phyloP scores from a whole-genome alignment of 2,329 filamentous ascomycete species.

The Parastagonospora avenae region DNA sequence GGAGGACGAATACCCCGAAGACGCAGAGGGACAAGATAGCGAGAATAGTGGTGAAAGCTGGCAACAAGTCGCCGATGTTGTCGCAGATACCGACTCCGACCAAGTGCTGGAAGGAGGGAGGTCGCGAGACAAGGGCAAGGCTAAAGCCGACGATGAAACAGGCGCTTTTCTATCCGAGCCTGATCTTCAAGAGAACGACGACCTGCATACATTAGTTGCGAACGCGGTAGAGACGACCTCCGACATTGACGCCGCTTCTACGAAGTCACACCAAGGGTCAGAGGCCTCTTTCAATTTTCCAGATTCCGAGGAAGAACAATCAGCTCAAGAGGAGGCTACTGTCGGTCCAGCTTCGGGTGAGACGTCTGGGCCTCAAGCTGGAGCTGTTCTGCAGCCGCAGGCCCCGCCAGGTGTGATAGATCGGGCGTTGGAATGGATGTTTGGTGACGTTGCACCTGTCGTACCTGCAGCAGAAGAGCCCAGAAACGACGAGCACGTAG shows the following conservation, averaged over 20 bases:
- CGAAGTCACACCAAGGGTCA: conserved; percentile 4
- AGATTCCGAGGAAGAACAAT: conserved; percentile 2
- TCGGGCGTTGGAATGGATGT: conserved; percentile 53
- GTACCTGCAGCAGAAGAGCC: conserved; percentile 32
- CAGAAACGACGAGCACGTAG: conserved; percentile 62
- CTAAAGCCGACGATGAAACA: conserved; percentile 14
- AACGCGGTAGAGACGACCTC: not conserved
- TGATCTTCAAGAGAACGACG: too few relatives aligned
- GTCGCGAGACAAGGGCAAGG: conserved; percentile 36
- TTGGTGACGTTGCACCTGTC: conserved; percentile 51
- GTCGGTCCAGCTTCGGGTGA: conserved; percentile 7
- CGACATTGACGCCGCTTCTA: conserved; percentile 7
- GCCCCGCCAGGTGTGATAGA: conserved; percentile 29
- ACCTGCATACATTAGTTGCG: not conserved
- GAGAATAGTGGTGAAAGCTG: conserved; percentile 48
- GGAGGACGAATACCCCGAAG: conserved; percentile 30
- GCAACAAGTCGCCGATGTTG: conserved; percentile 44
- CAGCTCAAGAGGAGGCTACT: conserved; percentile 5
- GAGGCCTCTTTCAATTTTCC: conserved; percentile 1
- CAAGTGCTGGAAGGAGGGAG: conserved; percentile 30
- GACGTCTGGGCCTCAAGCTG: conserved; percentile 2
- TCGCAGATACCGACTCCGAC: conserved; percentile 33
- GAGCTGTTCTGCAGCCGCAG: conserved; percentile 17
- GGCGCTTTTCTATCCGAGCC: too few relatives aligned
- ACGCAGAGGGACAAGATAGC: conserved; percentile 34